A percentile compares a stretch with the other conserved stretches of the same genome.
Evolutionary conservation across 1,284 basidiomycete genomes (phyloP).

Genomic region (Agroathelia rolfsii): DNA sequence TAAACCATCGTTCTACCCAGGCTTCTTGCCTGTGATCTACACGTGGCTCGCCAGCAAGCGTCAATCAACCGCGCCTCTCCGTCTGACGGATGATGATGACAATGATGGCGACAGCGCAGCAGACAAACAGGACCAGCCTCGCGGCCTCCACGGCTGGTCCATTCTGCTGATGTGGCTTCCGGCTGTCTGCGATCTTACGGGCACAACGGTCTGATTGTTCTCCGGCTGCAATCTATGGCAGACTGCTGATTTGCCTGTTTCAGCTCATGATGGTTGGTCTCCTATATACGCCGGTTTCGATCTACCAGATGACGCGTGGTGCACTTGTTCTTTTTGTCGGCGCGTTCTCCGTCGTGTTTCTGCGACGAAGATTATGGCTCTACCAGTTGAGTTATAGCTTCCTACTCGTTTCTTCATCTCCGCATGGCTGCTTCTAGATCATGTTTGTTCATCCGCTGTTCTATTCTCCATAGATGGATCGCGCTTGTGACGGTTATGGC

Average conservation of each 20-base stretch:
- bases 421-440: conserved; percentile 11
- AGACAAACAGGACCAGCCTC: conserved; percentile 40
- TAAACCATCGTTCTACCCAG: conserved; percentile 26
- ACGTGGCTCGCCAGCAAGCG: conserved; percentile 44
- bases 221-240: conserved; percentile 25
- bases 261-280: conserved; percentile 93
- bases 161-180: conserved; percentile 77
- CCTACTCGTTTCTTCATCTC: conserved; percentile 9
- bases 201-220: conserved; percentile 60
- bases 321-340: conserved; percentile 97
- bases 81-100: conserved; percentile 43
- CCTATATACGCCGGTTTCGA: conserved; percentile 91
- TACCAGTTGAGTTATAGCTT: conserved; percentile 51
- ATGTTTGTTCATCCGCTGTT: conserved; percentile 4
- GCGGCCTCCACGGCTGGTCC: conserved; percentile 59
- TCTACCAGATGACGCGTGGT: conserved; percentile 97
- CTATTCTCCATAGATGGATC: conserved; percentile 57
- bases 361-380: conserved; percentile 69
- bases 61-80: conserved; percentile 36
- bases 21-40: conserved; percentile 78
- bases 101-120: conserved; percentile 30
- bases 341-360: conserved; percentile 85
- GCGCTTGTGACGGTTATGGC: conserved; percentile 85
- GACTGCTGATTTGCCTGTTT: neutral
- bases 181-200: conserved; percentile 81